phyloP scores from a whole-genome alignment of 2,329 filamentous ascomycete species.

The Drechslerella dactyloides region DNA sequence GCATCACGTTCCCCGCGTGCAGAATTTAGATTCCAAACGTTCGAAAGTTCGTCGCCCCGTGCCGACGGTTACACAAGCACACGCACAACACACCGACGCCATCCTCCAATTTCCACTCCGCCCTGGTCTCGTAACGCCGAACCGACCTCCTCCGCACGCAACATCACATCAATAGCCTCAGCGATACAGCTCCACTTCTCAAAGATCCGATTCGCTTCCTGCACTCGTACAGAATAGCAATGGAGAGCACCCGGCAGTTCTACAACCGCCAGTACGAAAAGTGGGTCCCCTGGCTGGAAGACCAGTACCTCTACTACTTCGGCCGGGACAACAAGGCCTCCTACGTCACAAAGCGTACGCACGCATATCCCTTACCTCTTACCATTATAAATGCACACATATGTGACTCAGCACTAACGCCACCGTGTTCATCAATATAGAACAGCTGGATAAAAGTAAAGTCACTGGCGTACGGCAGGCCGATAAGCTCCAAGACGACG shows the following conservation, averaged over 20 bases:
- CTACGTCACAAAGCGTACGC: conserved; percentile 71
- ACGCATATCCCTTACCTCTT: conserved; percentile 5
- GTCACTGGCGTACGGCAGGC: conserved; percentile 71
- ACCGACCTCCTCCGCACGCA: too few relatives aligned
- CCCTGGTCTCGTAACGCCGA: too few relatives aligned
- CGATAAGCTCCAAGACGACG: conserved; percentile 72
- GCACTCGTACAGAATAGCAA: conserved; percentile 53
- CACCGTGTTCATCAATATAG: conserved; percentile 58
- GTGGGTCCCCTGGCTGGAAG: conserved; percentile 80
- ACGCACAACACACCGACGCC: neutral
- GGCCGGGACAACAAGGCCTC: conserved; percentile 78
- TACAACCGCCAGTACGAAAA: conserved; percentile 76
- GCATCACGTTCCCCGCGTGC: too few relatives aligned
- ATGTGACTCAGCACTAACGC: conserved; percentile 36
- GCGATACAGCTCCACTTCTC: neutral
- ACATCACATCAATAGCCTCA: neutral
- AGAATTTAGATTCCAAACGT: neutral
- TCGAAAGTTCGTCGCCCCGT: too few relatives aligned
- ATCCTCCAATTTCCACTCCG: too few relatives aligned
- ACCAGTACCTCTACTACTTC: conserved; percentile 74
- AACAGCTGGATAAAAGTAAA: conserved; percentile 72
- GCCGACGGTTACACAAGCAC: neutral
- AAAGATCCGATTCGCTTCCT: too few relatives aligned
- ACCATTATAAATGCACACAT: too few relatives aligned
- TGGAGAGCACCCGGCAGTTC: conserved; percentile 68